Percentiles rank a stretch among this genome's conserved stretches.
Evolutionary conservation across 768 basidiomycete genomes (phyloP).

Genomic region (Suillus plorans): DNA sequence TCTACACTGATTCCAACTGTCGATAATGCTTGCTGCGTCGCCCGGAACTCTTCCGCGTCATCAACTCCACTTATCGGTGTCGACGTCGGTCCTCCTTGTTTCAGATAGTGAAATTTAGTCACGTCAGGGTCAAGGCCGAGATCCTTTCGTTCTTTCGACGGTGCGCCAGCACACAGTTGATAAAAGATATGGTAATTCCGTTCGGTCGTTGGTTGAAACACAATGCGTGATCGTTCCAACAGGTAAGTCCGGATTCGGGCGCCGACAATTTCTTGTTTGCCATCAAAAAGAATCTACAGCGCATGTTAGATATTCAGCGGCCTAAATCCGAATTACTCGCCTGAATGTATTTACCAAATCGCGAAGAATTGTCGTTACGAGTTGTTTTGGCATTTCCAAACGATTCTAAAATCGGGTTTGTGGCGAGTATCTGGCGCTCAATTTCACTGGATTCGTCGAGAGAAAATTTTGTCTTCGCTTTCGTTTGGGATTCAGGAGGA

Average conservation of each 20-base stretch:
- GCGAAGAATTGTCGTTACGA: constrained; percentile 97
- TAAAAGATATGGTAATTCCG: constrained; percentile 99
- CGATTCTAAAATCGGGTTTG: constrained; percentile 98
- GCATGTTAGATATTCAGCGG: constrained; percentile 11
- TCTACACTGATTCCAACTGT: constrained; percentile 98
- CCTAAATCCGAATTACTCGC: constrained; percentile 41
- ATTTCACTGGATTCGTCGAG: constrained; percentile 91
- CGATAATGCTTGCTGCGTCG: constrained; percentile 91
- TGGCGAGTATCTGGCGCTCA: constrained; percentile 95
- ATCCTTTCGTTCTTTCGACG: constrained; percentile 92
- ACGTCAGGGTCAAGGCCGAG: constrained; percentile 86
- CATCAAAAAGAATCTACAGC: constrained; percentile 90
- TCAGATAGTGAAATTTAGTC: constrained; percentile 87
- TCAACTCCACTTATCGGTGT: constrained; percentile 91
- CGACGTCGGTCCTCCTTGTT: constrained; percentile 87
- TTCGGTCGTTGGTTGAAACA: constrained; percentile 95
- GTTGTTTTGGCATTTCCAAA: constrained; percentile 99
- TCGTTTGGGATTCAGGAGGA: constrained; percentile 62
- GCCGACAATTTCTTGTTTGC: constrained; percentile 94
- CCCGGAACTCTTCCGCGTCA: constrained; percentile 92
- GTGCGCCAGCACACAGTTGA: constrained; percentile 96
- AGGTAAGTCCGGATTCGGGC: constrained; percentile 99
- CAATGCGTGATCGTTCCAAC: constrained; percentile 94
- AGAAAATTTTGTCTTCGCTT: constrained; percentile 67
- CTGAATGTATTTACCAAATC: constrained; percentile 99